Base-by-base conservation (phyloP, 805 yeast species). In the Kodamaea laetipori region DNA sequence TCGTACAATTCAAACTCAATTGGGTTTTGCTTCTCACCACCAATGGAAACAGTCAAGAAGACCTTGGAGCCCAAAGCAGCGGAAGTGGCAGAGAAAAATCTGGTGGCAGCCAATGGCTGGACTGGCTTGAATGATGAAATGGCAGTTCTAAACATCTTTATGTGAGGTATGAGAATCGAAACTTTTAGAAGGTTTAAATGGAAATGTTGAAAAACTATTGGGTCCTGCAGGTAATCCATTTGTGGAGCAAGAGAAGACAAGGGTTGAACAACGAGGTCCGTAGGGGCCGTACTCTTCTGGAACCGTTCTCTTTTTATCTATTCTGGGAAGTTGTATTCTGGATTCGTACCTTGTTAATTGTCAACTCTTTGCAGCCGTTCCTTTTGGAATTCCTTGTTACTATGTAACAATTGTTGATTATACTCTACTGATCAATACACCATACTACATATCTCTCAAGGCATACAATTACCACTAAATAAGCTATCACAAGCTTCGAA, bases 11-110 rank as follows among this genome's bases (percentile, higher is more conserved):
- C 69, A 53, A 68, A 65, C 49, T 63, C 61, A 48, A 68, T 61
- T 51, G 68, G 64, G 32, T 61, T 58, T 57, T 64, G 70, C 52
- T 69, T 70, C 47, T 64, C 66, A 48, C 84, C 84, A 54, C 72
- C 72, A 52, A 80, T 72, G 38, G 83, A 67, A 32, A 83, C 72
- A 49, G 79, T 81, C 56, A 80, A 73, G 62, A 63, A 81, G 25
- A 78, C 81, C 61, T 80, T 79, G 54, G 76, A 73, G 37, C 78
- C 79, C 44, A 73, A 63, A 39, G 60, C 67, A 40, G 70, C 51
- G 45, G 76, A 54, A 30, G 78, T 57, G 36, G 77, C 60, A 33
- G 84, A 77, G 54, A 81, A 79, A 34, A 71, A 54, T 69, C 86
- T 79, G 47, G 62, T 62, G 48, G 54, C 46, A 19, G 39, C 34